phyloP scores from a whole-genome alignment of 129 eudicot species.

The Lactuca saligna region DNA sequence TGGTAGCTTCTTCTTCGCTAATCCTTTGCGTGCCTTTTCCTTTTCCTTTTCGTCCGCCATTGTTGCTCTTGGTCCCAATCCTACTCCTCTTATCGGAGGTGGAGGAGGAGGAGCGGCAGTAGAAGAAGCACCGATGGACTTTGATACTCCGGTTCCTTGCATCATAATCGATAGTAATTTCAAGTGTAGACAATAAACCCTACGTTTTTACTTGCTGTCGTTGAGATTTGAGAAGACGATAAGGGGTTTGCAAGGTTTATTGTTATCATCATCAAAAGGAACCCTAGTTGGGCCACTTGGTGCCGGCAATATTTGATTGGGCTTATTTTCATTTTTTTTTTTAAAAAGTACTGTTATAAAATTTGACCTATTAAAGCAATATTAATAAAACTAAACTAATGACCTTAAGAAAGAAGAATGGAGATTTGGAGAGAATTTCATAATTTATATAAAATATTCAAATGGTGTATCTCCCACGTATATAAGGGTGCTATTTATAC shows the following conservation, averaged over 20 bases:
- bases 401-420: too few species aligned
- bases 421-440: too few species aligned
- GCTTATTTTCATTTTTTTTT: background rate
- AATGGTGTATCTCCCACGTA: too few species aligned
- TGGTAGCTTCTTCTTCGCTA: conserved; percentile 29
- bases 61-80: background rate
- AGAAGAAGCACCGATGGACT: background rate
- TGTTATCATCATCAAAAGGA: background rate
- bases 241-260: background rate
- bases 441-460: too few species aligned
- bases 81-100: background rate
- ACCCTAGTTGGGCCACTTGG: background rate
- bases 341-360: too few species aligned
- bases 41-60: background rate
- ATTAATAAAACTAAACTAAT: too few species aligned
- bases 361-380: too few species aligned
- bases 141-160: background rate
- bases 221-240: background rate
- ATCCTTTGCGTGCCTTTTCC: background rate
- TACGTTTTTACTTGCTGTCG: background rate
- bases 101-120: background rate
- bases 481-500: too few species aligned
- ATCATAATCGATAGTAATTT: background rate
- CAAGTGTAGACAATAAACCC: background rate
- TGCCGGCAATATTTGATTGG: background rate